These are phyloP conservation scores for Penicillium arizonense DNA, from an alignment of 495 filamentous ascomycete genomes.

Conservation along the genomic window DNA sequence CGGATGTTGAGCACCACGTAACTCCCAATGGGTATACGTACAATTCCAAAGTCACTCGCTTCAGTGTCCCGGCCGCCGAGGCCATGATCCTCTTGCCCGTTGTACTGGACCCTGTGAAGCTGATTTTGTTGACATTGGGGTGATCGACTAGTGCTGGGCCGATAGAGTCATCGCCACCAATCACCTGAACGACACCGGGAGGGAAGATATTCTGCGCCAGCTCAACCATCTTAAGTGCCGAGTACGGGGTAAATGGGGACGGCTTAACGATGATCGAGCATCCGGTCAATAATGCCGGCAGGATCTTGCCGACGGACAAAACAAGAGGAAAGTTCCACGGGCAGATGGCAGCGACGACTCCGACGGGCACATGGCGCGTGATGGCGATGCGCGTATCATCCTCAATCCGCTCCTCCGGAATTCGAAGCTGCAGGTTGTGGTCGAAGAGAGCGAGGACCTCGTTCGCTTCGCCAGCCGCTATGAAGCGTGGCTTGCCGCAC, in stretches of 20 bases:
- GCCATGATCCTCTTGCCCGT: slow-evolving; percentile 61
- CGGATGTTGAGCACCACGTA: no score
- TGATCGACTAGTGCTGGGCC: slow-evolving; percentile 52
- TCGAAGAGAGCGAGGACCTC: neutral
- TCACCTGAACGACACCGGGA: slow-evolving; percentile 58
- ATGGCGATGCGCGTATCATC: slow-evolving; percentile 1
- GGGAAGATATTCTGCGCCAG: slow-evolving; percentile 56
- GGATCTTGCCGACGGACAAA: slow-evolving; percentile 53
- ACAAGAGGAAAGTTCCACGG: slow-evolving; percentile 65
- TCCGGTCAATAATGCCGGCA: slow-evolving; percentile 55
- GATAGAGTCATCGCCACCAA: slow-evolving; percentile 60
- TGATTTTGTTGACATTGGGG: slow-evolving; percentile 58
- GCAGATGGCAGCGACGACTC: slow-evolving; percentile 49
- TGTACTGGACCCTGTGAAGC: slow-evolving; percentile 59
- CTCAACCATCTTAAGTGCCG: slow-evolving; percentile 58
- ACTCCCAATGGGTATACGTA: no score
- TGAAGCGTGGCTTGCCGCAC: neutral
- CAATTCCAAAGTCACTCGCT: slow-evolving; percentile 51
- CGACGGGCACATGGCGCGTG: slow-evolving; percentile 34
- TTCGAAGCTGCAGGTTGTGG: neutral
- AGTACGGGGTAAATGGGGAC: slow-evolving; percentile 61
- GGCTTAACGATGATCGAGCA: slow-evolving; percentile 66
- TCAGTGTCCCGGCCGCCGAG: slow-evolving; percentile 52
- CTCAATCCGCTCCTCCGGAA: slow-evolving; percentile 1
- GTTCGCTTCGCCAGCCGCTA: neutral